Evolutionary conservation across 768 basidiomycete species (phyloP), one percentile per base, ranked within the genome.

Genomic region (Kwoniella sp.): DNA sequence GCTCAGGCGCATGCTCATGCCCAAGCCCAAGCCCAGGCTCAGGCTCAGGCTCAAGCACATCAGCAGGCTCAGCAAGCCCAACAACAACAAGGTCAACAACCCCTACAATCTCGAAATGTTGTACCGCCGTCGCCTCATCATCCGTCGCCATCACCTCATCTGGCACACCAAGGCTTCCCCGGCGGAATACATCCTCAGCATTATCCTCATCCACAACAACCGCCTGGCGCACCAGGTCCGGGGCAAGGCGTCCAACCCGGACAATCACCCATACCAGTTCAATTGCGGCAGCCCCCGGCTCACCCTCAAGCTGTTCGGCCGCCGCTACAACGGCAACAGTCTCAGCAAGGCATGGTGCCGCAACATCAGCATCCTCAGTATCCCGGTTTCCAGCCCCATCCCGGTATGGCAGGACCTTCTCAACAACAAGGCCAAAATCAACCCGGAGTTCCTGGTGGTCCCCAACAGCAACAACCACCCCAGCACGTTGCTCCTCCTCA

Each of bases 81-180:
- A 40, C 63, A 62, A 30, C 67, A 68, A 49, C 65, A 68, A 48
- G 59, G 58, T 26, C 63, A 64, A 37, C 62, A 63, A 24, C 58
- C 56, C 6, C 66, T 63, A 40, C 63, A 62, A 30, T 63, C 58
- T 57, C 64, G 64, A n/a, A 54, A 63, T 19, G 64, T 50, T 21
- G 60, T 72, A 21, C 70, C 74, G 25, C 70, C 72, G 22, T 70
- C 70, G 30, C 68, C 73, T 22, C 73, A 71, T 56, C 76, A 73
- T 58, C 73, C 71, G n/a, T 68, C 68, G 13, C 71, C 73, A 44
- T 73, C 70, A 1, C 73, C 76, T 8, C 74, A 75, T 60, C 51
- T 75, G 36, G 44, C 68, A 17, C 73, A 73, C 33, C 73, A 73
- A 56, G 68, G 71, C 21, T 75, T 75, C 58, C 69, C 71, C 12